Percentiles rank a stretch among this genome's conserved stretches.
Evolutionary conservation across 306 rosid species (phyloP).

Genomic region (Elaeagnus macrophylla): DNA sequence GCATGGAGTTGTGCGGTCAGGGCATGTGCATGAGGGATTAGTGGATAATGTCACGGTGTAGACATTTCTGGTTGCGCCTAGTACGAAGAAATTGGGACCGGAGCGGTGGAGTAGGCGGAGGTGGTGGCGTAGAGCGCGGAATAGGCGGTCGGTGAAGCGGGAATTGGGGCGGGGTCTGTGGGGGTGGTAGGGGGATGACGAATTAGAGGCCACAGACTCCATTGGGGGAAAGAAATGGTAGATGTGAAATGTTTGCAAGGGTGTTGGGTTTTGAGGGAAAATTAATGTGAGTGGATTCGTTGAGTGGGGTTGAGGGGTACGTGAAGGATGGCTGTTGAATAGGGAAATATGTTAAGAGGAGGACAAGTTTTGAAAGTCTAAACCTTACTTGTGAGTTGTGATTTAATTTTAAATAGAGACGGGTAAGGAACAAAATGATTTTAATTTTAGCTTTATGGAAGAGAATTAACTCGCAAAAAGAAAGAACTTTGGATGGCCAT

Average conservation of each 20-base stretch:
- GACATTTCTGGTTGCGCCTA: conserved; percentile 81
- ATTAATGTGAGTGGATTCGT: conserved; percentile 26
- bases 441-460: no score
- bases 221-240: conserved; percentile 8
- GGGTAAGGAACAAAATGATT: no score
- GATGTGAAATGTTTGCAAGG: background rate
- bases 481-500: no score
- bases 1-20: conserved; percentile 72
- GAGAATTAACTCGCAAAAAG: no score
- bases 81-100: conserved; percentile 50
- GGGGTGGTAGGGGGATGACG: conserved; percentile 23
- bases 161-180: conserved; percentile 11
- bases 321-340: conserved; percentile 34
- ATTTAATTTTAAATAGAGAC: background rate
- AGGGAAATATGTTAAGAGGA: conserved; percentile 8
- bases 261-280: background rate
- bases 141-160: conserved; percentile 49
- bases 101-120: conserved; percentile 73
- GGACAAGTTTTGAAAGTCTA: conserved; percentile 19
- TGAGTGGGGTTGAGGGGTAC: conserved; percentile 30
- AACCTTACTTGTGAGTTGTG: conserved; percentile 19
- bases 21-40: conserved; percentile 72
- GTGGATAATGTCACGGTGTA: conserved; percentile 47
- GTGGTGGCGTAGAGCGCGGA: conserved; percentile 65
- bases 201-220: conserved; percentile 56